Evolutionary conservation across 148 eudicot species (phyloP), one percentile per base, ranked within the genome.

Genomic region (Tetragonia tetragonoides): DNA sequence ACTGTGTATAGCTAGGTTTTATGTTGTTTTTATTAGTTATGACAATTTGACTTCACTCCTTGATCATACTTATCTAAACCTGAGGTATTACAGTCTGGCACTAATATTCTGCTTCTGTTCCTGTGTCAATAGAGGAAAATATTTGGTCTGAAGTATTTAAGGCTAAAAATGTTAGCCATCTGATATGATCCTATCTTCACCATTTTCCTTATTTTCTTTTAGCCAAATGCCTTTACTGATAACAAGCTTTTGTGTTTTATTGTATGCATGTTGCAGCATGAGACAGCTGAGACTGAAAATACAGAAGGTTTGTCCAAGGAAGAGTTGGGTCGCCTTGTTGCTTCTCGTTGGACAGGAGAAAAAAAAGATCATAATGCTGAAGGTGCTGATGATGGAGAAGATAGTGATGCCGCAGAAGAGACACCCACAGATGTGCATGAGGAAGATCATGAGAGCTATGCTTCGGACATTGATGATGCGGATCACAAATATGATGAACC

Each of bases 291-390:
- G 74, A 82, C 87, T 68, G 97, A 89, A 54, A 79, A 87, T 60
- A 81, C 87, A 40, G 89, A 88, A 73, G 81, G 86, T 17, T 83
- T 95, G 79, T 93, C 99, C 75, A 90, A 86, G 85, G 99, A 95
- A 81, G 99, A 95, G 77, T 79, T 91, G 49, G 99, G 99, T 66
- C 99, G 97, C 72, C 86, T 82, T 51, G 90, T 95, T 83, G 99
- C 97, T 82, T 93, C 99, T 73, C 94, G 97, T 69, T 95, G 99
- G 99, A 90, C 95, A 6, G 88, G 92, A 81, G 95, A 91, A 79
- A 90, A 86, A 70, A 65, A 83, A 28, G 91, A 82, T 81, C 79
- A 89, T 73, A 77, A 89, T 74, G 71, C 85, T 75, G 80, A 51
- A 59, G 87, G 83, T 72, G 68, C 79, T 73, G 88, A 81, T 84